Evolutionary conservation across 1,139 yeast species (phyloP), one percentile per base, ranked within the genome.

Genomic region (Protomyces inouyei): DNA sequence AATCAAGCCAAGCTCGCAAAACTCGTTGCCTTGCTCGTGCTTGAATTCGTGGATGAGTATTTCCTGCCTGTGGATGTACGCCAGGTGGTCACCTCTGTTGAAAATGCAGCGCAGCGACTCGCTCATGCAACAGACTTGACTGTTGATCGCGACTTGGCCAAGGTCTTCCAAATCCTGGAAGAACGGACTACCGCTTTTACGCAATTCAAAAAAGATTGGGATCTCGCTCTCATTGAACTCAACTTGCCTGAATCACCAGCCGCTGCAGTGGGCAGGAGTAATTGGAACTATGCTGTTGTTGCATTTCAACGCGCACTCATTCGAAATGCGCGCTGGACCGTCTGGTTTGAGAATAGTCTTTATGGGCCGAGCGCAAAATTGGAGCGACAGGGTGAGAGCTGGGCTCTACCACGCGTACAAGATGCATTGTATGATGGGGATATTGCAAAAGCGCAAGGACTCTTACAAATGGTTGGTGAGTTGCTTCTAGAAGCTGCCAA

Each of bases 201-300:
- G 12, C 75, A 75, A 12, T 86, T 87, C 84, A 72, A 73, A 21
- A 71, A 74, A 14, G 82, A 83, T 1, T 87, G 95, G 93, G 73
- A 72, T 25, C 79, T 79, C 16, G 73, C 77, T 12, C 76, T 79
- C 16, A 71, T 75, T 32, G 78, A 75, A 52, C 66, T 67, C 36
- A 78, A 78, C 0, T 84, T 82, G 1, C 72, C 82, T 6, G 71
- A 70, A 37, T 63, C 96, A 0, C 83, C 90, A 2, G 74, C 87
- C 56, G 77, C 87, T 65, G 82, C 92, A 0, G 81, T 85, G 67
- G 85, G 83, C 69, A 80, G 98, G 71, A 83, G 90, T 86, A 83
- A 83, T 67, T 87, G 95, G 90, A 92, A 92, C 75, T 81, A 84
- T 37, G 83, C 84, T 67, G 76, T 90, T 72, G 75, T 83, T 18